Base-by-base conservation (phyloP, 2,329 filamentous ascomycete species). In the Colletotrichum tropicicola region DNA sequence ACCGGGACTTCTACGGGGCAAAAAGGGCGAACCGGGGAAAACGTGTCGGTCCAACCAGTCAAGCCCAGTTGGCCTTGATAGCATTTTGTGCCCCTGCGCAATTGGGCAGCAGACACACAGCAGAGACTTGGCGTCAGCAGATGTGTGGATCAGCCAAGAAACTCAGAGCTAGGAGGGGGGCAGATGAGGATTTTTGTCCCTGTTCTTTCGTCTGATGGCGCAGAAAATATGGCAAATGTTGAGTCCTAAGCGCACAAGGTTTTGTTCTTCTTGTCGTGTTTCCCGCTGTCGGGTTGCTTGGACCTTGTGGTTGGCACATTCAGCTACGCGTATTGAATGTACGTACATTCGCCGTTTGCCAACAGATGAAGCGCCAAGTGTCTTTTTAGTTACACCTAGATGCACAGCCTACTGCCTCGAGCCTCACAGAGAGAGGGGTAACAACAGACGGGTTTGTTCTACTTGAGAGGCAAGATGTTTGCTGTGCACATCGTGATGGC, bases 101-200 rank as follows among this genome's bases (percentile, higher is more conserved):
- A 30, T 61, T 61, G 57, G 61, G 43, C 44, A 61, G 61, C 39
- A 41, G 49, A 59, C 21, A 59, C 39, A 44, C 25, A 30, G 21
- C 15, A 41, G 27, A 57, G 54, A 57, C 61, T 65, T 61, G 61
- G 61, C 61, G 57, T 65, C 61, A 65, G 61, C 61, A 65, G 57
- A 65, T 61, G 57, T 61, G 61, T 65, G 61, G 61, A 65, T 61
- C 43, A 65, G 61, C 61, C 61, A 65, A 65, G 61, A 61, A 49
- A 30, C 23, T 43, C 44, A 41, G 43, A 12, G 4, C 13, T 19
- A 43, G 17, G n/a, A 17, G 30, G 17, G 39, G n/a, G n/a, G 39
- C 10, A 43, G 21, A 39, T 10, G 23, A n/a, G 21, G 15, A 17
- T 10, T 25, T 37, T 19, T n/a, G 6, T 17, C 37, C 37, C 6